These are phyloP conservation scores for Emericellopsis terricola DNA, from an alignment of 495 filamentous ascomycete species.

Conservation along the genomic window DNA sequence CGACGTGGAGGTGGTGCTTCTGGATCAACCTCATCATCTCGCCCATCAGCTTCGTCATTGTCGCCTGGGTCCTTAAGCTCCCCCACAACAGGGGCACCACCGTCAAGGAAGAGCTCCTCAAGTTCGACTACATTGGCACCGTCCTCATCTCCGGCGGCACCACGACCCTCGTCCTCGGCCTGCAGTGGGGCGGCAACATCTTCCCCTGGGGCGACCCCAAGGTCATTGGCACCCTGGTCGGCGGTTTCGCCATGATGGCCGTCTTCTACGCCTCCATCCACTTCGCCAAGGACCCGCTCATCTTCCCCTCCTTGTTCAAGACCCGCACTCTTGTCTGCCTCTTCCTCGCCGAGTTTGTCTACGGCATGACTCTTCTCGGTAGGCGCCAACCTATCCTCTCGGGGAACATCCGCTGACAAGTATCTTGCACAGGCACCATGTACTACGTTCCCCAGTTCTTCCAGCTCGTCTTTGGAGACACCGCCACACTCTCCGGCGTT, in stretches of 20 bases:
- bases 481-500: too few species aligned
- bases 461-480: too few species aligned
- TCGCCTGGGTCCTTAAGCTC: constrained; percentile 22
- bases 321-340: too few species aligned
- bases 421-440: too few species aligned
- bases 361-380: too few species aligned
- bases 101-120: constrained; percentile 13
- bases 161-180: constrained; percentile 13
- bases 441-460: too few species aligned
- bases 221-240: constrained; percentile 19
- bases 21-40: constrained; percentile 25
- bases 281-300: constrained; percentile 7
- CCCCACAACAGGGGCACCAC: constrained; percentile 12
- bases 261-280: constrained; percentile 18
- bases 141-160: constrained; percentile 14
- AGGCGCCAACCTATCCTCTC: too few species aligned
- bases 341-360: too few species aligned
- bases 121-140: constrained; percentile 17
- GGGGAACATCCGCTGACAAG: too few species aligned
- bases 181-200: constrained; percentile 20
- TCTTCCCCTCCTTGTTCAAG: constrained; percentile 17
- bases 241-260: constrained; percentile 19
- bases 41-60: constrained; percentile 15
- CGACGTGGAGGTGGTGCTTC: constrained; percentile 27
- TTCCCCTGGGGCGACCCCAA: constrained; percentile 24